phyloP scores from a whole-genome alignment of 2,329 filamentous ascomycete species.

The Penicillium sp. region DNA sequence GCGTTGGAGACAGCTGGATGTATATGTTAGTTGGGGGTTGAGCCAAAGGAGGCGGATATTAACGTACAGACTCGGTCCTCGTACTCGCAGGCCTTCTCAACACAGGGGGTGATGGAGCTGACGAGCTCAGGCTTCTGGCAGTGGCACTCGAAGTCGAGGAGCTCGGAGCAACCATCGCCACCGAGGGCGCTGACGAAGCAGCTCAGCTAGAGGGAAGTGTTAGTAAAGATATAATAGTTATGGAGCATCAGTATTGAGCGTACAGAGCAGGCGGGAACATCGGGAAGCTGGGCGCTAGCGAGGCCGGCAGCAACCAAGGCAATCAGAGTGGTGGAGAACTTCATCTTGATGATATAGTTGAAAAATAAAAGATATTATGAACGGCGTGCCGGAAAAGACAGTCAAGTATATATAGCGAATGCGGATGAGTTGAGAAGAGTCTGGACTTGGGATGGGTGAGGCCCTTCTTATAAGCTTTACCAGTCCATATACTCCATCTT shows the following conservation, averaged over 20 bases:
- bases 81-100: slow-evolving; percentile 42
- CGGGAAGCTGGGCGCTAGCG: slow-evolving; percentile 46
- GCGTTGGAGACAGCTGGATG: slow-evolving; percentile 36
- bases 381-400: slow-evolving; percentile 21
- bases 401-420: slow-evolving; percentile 17
- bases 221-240: neutral
- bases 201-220: slow-evolving; percentile 35
- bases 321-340: slow-evolving; percentile 32
- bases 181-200: slow-evolving; percentile 47
- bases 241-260: slow-evolving; percentile 7
- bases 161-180: slow-evolving; percentile 45
- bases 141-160: slow-evolving; percentile 52
- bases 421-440: slow-evolving; percentile 12
- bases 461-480: slow-evolving; percentile 24
- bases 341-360: slow-evolving; percentile 29
- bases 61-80: slow-evolving; percentile 40
- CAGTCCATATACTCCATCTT: neutral
- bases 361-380: neutral
- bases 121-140: slow-evolving; percentile 48
- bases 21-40: neutral
- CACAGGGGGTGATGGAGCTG: slow-evolving; percentile 46
- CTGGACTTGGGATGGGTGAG: slow-evolving; percentile 9
- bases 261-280: slow-evolving; percentile 50
- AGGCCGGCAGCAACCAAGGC: slow-evolving; percentile 45
- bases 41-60: neutral